Base-by-base conservation (phyloP, 2,329 filamentous ascomycete species). In the Pseudocercospora pini-densiflorae region DNA sequence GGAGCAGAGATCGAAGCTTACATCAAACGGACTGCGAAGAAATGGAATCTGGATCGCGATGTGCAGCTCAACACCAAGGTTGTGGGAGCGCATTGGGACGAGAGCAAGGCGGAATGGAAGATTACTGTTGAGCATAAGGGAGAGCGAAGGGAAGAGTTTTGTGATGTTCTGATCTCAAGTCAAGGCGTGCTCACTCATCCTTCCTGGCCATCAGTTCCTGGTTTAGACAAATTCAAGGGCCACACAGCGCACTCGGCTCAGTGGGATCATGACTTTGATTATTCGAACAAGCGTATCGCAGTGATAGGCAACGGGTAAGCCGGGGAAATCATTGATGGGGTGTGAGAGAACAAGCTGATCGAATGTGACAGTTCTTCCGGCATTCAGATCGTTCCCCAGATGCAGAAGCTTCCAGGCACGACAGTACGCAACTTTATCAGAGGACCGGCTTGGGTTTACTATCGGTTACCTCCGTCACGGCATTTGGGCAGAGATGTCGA, bases 371-470 rank as follows among this genome's bases (percentile, higher is more conserved):
- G 51, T 9, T 55, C 78, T 2, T 78, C 77, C 0, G 80, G 77
- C 0, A 77, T 81, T 5, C 80, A 81, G 58, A 64, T 75, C 29
- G 65, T 73, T 0, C 73, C 86, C 0, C 58, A 47, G 40, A 61
- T 61, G 63, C 58, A 53, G 19, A 61, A 59, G 31, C 49, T 53
- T 24, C 55, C 62, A 2, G 62, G 62, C 16, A 64, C 62, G 23
- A 64, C 40, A 16, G 54, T 64, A 16, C 55, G 75, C 90, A 90
- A 69, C 86, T 84, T 1, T 81, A 89, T 14, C 88, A 85, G 70
- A 84, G 81, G 45, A 90, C 89, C 0, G 91, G 89, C 89, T 86
- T 92, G 62, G 62, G 62, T 40, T 86, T 88, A 0, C 82, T 85
- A 1, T 86, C 87, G 0, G 89, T 87, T 76, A 31, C 57, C 33